Evolutionary conservation across 2,329 filamentous ascomycete genomes (phyloP).

Genomic region (Alternaria conjuncta): DNA sequence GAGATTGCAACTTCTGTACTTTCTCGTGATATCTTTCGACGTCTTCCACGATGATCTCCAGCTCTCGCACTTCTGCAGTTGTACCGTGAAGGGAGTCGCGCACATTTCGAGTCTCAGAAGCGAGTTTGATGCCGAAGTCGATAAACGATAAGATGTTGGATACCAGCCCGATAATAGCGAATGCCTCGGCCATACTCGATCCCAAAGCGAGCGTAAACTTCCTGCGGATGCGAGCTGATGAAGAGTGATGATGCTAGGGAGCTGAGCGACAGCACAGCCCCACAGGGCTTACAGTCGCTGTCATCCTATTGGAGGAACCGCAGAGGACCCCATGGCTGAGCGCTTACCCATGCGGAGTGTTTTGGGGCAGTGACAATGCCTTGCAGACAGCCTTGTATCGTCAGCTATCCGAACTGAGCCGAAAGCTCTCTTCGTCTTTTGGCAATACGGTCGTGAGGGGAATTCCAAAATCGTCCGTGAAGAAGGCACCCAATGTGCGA

Average conservation of each 20-base stretch:
- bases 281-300: not conserved
- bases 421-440: no score
- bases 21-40: not conserved
- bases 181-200: not conserved
- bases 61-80: not conserved
- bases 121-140: not conserved
- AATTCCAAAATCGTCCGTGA: not conserved
- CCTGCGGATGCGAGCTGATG: not conserved
- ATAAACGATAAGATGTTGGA: not conserved
- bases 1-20: accelerated
- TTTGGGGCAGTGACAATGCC: not conserved
- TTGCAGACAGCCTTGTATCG: not conserved
- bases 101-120: not conserved
- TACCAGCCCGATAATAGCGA: not conserved
- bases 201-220: accelerated
- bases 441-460: no score
- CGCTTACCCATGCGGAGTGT: not conserved
- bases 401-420: no score
- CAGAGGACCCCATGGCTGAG: not conserved
- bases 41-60: not conserved
- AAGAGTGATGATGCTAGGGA: not conserved
- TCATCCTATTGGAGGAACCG: not conserved
- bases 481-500: not conserved
- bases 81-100: not conserved
- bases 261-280: not conserved